Evolutionary conservation across 2,329 filamentous ascomycete genomes (phyloP), one percentile per base, ranked within the genome.

Genomic region (Aspergillus udagawae): DNA sequence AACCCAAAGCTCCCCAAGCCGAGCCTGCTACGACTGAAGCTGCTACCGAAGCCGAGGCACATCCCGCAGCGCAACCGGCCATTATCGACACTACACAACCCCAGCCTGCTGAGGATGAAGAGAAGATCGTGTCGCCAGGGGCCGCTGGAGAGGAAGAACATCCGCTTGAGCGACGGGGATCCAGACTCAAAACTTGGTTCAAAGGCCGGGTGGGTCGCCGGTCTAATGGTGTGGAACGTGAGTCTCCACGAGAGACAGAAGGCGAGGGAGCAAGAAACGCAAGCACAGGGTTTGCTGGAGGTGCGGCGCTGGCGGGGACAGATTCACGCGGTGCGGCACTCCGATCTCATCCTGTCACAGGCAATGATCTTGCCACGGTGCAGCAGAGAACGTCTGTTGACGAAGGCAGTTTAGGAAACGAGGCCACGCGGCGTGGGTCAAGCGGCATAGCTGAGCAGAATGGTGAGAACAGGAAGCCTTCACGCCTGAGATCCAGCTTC

Each of bases 101-200:
- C 10, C 55, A 58, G 17, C 54, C 55, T 17, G 49, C 49, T 12
- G 51, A 51, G 14, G 42, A 17, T 17, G 55, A 55, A 9, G 41
- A 52, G 10, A 54, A 25, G 7, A 54, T 53, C 49, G 41, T 45
- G 20, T 38, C 28, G 23, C 45, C 60, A 20, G 55, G 51, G 17
- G 53, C 58, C 9, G 54, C 42, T 28, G 38, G 52, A 28, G 60
- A 35, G 32, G 32, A 59, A 49, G 49, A 44, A 32, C 32, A 21
- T 25, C 53, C 51, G 41, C 57, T 41, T 20, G 53, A 56, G 49
- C 58, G 57, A 45, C 56, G 56, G 7, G 71, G 73, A 41, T 72
- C 72, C 3, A 73, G 69, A 53, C 52, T 75, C 25, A 74, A 66
- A 47, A 66, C 62, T 14, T 75, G 72, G 72, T 70, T 75, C 61